phyloP scores from a whole-genome alignment of 257 asterid genomes.

The Solanum dulcamara region DNA sequence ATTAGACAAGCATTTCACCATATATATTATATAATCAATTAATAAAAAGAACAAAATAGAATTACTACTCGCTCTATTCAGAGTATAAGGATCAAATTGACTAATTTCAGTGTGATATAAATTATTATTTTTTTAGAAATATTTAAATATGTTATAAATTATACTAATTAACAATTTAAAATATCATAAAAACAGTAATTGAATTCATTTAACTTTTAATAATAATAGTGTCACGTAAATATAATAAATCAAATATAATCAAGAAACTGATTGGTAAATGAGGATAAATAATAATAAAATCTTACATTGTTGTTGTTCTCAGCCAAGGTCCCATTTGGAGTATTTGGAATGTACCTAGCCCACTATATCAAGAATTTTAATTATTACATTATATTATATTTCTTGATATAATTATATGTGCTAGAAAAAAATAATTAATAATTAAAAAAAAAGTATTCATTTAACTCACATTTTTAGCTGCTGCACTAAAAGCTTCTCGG shows the following conservation, averaged over 20 bases:
- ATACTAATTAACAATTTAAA: not conserved
- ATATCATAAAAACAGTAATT: not conserved
- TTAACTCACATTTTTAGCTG: slow-evolving; percentile 80
- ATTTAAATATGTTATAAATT: not conserved
- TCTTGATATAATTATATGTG: not conserved
- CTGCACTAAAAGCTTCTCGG: slow-evolving; percentile 95
- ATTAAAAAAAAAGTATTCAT: not conserved
- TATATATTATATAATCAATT: not conserved
- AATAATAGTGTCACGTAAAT: not conserved
- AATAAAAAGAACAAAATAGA: not conserved
- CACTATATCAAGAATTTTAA: slow-evolving; percentile 31
- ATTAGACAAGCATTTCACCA: not conserved
- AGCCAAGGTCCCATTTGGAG: slow-evolving; percentile 36
- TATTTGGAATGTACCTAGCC: slow-evolving; percentile 84
- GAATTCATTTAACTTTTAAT: not conserved
- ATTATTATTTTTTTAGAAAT: fast-evolving
- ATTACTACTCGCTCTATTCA: not conserved
- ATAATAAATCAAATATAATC: not conserved
- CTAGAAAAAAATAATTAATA: not conserved
- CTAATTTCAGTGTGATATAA: not conserved
- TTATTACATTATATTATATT: not conserved
- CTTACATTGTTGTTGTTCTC: slow-evolving; percentile 43
- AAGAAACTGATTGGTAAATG: not conserved
- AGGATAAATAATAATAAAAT: not conserved
- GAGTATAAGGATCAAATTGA: not conserved